A percentile compares a stretch with the other conserved stretches of the same genome.
Conservation (phyloP, 192 early-diverging fungal species). For the Backusella mclennaniae region DNA sequence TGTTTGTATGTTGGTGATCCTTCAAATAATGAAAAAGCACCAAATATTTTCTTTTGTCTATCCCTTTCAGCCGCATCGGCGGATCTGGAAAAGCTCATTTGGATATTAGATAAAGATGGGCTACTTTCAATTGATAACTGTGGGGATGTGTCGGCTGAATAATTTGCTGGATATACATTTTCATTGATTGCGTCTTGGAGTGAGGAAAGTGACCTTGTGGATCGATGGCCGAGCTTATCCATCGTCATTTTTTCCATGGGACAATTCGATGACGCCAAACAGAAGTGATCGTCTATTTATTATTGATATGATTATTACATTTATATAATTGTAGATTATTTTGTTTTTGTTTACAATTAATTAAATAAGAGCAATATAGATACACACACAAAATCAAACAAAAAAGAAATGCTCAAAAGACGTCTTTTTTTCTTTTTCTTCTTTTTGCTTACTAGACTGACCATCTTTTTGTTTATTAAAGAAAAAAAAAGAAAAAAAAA, state of each 20-base stretch:
- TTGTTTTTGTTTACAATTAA: neutral
- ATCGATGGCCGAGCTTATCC: neutral
- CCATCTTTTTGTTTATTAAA: neutral
- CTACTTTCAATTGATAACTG: constrained; percentile 9
- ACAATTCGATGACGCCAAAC: neutral
- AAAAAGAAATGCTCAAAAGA: neutral
- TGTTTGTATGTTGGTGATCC: constrained; percentile 74
- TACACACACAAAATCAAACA: neutral
- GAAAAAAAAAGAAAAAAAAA: neutral
- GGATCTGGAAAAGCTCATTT: constrained; percentile 19
- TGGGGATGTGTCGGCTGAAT: neutral
- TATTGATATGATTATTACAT: neutral
- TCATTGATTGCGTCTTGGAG: neutral
- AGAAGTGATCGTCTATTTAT: constrained; percentile 1
- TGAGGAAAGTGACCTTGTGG: neutral
- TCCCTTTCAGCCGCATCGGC: constrained; percentile 25
- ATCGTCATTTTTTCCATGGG: neutral
- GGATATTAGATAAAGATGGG: neutral
- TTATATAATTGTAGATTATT: neutral
- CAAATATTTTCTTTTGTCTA: constrained; percentile 39
- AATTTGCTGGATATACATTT: neutral
- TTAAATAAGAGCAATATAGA: neutral
- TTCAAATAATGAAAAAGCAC: constrained; percentile 63
- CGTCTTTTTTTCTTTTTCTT: neutral
- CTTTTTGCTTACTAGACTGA: neutral